Conservation (phyloP, 202 grass and related monocot genomes). For the Schoenoplectus triqueter region DNA sequence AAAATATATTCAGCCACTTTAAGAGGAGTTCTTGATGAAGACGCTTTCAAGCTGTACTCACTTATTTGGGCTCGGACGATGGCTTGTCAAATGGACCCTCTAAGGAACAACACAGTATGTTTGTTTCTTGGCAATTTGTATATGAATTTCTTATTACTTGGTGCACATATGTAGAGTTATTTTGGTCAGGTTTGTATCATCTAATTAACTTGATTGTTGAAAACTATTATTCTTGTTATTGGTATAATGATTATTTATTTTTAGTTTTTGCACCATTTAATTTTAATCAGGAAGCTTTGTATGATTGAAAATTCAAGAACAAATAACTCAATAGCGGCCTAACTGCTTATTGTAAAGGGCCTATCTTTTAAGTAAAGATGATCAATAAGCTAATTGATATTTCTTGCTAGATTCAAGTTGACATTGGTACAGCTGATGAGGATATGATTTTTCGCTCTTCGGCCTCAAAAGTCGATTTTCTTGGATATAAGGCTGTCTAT, state of each 20-base stretch:
- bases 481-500: constrained; percentile 82
- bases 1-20: constrained; percentile 72
- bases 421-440: constrained; percentile 67
- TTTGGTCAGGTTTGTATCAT: constrained; percentile 16
- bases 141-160: constrained; percentile 19
- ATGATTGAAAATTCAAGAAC: not conserved
- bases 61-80: constrained; percentile 93
- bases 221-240: constrained; percentile 5
- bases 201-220: constrained; percentile 13
- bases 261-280: no score
- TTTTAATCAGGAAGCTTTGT: no score
- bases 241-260: not conserved
- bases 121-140: constrained; percentile 29
- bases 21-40: constrained; percentile 76
- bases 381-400: constrained; percentile 21
- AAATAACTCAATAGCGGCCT: constrained; percentile 9
- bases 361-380: not conserved
- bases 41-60: constrained; percentile 82
- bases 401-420: constrained; percentile 84
- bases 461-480: constrained; percentile 74
- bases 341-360: not conserved
- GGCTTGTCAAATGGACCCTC: constrained; percentile 95
- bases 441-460: constrained; percentile 65
- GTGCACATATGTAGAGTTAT: not conserved
- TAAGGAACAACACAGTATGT: constrained; percentile 69